Conservation (phyloP, 192 early-diverging fungal species). For the Rhizophagus clarus region DNA sequence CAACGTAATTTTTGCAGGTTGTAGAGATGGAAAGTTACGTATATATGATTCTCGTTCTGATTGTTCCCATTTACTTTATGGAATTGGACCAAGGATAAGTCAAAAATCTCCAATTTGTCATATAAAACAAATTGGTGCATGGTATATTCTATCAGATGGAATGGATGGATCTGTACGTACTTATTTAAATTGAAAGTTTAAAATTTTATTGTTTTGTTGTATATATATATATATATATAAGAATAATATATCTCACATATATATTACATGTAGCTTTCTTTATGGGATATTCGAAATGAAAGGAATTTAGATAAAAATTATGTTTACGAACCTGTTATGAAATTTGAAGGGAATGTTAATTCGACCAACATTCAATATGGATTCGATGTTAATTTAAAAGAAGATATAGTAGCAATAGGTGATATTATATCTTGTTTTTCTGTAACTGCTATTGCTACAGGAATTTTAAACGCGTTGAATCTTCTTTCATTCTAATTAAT, state of each 20-base stretch:
- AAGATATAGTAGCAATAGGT: slow-evolving; percentile 19
- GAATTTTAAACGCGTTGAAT: not conserved
- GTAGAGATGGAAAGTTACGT: slow-evolving; percentile 10
- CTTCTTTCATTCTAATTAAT: too few species aligned
- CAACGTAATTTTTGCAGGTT: not conserved
- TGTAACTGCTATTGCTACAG: too few species aligned
- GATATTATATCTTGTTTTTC: too few species aligned
- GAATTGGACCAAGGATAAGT: not conserved
- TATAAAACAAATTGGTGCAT: slow-evolving; percentile 13
- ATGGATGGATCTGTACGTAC: slow-evolving; percentile 26
- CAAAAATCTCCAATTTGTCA: slow-evolving; percentile 21
- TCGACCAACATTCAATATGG: not conserved
- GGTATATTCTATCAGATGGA: slow-evolving; percentile 16
- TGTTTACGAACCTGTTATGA: not conserved
- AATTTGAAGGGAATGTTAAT: slow-evolving; percentile 22
- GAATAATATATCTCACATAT: not conserved
- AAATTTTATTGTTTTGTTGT: too few species aligned
- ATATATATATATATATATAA: too few species aligned
- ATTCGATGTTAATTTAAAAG: slow-evolving; percentile 13
- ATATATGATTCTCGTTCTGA: slow-evolving; percentile 11
- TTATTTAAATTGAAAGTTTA: not conserved
- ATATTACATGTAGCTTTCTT: slow-evolving; percentile 10
- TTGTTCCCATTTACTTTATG: not conserved
- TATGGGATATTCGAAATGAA: slow-evolving; percentile 25
- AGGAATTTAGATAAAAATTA: not conserved